These are phyloP conservation scores for Phytophthora agathidicida DNA, from an alignment of 352 stramenopile genomes.

Conservation along the genomic window DNA sequence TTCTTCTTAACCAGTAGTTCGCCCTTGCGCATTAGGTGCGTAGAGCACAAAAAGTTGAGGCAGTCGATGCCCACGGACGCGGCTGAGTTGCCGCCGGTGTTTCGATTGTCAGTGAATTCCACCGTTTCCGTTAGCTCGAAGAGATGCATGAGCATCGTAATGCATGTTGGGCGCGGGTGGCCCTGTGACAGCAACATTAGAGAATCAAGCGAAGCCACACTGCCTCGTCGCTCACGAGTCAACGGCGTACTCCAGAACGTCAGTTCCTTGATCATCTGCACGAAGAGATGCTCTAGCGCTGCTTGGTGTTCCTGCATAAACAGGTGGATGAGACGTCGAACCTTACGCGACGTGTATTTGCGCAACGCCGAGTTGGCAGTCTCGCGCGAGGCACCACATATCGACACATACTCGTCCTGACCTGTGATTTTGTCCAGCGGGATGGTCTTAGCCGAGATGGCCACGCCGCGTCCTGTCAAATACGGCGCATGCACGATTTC, in stretches of 20 bases:
- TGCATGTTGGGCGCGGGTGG: conserved; percentile 76
- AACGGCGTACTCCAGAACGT: conserved; percentile 81
- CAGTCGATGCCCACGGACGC: conserved; percentile 83
- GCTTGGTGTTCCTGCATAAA: conserved; percentile 82
- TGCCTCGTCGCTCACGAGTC: conserved; percentile 47
- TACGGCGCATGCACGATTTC: conserved; percentile 87
- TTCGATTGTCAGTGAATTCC: conserved; percentile 71
- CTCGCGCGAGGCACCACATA: conserved; percentile 83
- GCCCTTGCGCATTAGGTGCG: conserved; percentile 76
- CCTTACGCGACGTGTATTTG: conserved; percentile 88
- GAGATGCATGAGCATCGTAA: conserved; percentile 80
- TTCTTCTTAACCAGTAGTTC: conserved; percentile 76
- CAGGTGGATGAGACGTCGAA: conserved; percentile 81
- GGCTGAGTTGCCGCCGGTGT: conserved; percentile 39
- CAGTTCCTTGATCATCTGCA: conserved; percentile 86
- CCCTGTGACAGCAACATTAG: conserved; percentile 71
- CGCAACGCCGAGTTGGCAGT: conserved; percentile 82
- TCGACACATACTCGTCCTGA: conserved; percentile 88
- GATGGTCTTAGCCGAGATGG: conserved; percentile 89
- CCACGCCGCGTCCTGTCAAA: conserved; percentile 76
- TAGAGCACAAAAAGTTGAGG: conserved; percentile 87
- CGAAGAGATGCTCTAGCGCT: conserved; percentile 72
- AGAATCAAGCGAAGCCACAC: conserved; percentile 63
- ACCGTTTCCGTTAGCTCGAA: conserved; percentile 88
- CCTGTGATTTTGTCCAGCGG: conserved; percentile 86